phyloP scores from a whole-genome alignment of 352 stramenopile genomes.

The Pythium plurisporium region DNA sequence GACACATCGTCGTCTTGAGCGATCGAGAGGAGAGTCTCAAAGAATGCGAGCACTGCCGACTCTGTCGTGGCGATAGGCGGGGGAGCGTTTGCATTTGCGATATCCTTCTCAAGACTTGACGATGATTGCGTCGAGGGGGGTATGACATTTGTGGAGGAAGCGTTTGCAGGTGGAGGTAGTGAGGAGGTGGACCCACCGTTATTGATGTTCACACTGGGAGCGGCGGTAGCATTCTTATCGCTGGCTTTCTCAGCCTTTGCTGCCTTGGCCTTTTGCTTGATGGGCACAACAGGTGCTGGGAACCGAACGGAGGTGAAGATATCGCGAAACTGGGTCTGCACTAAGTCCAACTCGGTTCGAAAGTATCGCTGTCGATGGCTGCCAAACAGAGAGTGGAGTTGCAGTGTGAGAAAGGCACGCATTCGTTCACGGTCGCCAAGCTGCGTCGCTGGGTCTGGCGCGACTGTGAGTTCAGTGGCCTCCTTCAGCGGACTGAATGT shows the following conservation, averaged over 20 bases:
- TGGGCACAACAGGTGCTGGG: constrained; percentile 33
- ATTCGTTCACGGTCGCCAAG: constrained; percentile 44
- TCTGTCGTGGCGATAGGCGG: constrained; percentile 19
- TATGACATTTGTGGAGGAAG: constrained; percentile 9
- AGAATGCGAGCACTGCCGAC: constrained; percentile 36
- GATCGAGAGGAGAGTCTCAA: constrained; percentile 45
- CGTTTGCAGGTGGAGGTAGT: constrained; percentile 16
- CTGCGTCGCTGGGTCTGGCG: neutral
- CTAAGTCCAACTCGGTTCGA: constrained; percentile 56
- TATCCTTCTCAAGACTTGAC: constrained; percentile 47
- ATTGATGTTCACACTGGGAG: constrained; percentile 1
- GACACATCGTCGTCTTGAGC: constrained; percentile 41
- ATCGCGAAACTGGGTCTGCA: constrained; percentile 42
- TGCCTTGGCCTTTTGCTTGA: constrained; percentile 33
- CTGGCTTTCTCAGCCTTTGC: constrained; percentile 24
- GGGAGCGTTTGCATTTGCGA: constrained; percentile 1
- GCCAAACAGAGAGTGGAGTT: constrained; percentile 78
- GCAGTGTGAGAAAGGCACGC: constrained; percentile 59
- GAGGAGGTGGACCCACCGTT: constrained; percentile 6
- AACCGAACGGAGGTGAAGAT: constrained; percentile 45
- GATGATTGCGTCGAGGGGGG: constrained; percentile 26
- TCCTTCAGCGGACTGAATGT: constrained; percentile 13
- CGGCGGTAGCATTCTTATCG: too few species aligned
- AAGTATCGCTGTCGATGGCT: constrained; percentile 69
- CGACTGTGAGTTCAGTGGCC: constrained; percentile 6